Evolutionary conservation across 371 early-diverging fungal genomes (phyloP).

Genomic region (Basidiobolus heterosporus): DNA sequence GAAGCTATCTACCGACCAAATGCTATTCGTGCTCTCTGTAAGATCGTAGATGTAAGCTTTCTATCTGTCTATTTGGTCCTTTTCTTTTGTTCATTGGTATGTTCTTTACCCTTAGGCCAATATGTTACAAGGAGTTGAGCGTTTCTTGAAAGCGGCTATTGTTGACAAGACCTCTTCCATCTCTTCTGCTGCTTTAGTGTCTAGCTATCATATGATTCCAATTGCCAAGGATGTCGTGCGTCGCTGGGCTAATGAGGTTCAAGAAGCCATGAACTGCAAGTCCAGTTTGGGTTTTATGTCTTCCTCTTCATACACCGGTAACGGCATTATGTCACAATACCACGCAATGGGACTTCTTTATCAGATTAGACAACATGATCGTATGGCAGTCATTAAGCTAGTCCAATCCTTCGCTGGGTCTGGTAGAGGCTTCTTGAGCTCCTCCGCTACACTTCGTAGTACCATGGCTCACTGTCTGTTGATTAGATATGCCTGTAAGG

Average conservation of each 20-base stretch:
- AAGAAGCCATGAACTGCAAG: conserved; percentile 48
- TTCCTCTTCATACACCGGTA: conserved; percentile 21
- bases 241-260: conserved; percentile 28
- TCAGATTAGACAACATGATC: conserved; percentile 85
- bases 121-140: conserved; percentile 88
- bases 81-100: not conserved
- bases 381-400: conserved; percentile 91
- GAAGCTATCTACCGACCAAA: conserved; percentile 83
- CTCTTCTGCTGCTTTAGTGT: conserved; percentile 84
- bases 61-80: not conserved
- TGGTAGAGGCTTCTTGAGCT: conserved; percentile 19
- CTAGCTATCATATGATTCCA: conserved; percentile 70
- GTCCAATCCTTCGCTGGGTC: conserved; percentile 70
- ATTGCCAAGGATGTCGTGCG: conserved; percentile 29
- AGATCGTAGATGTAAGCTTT: conserved; percentile 75
- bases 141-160: conserved; percentile 90
- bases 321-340: conserved; percentile 66
- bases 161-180: conserved; percentile 86
- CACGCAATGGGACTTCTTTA: conserved; percentile 92
- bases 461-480: conserved; percentile 83
- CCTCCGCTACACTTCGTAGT: conserved; percentile 46
- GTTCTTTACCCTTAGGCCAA: conserved; percentile 35
- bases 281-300: conserved; percentile 28
- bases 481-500: conserved; percentile 81
- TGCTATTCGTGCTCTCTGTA: conserved; percentile 87